phyloP scores from a whole-genome alignment of 2,329 filamentous ascomycete species.

The Pseudogymnoascus sp. region DNA sequence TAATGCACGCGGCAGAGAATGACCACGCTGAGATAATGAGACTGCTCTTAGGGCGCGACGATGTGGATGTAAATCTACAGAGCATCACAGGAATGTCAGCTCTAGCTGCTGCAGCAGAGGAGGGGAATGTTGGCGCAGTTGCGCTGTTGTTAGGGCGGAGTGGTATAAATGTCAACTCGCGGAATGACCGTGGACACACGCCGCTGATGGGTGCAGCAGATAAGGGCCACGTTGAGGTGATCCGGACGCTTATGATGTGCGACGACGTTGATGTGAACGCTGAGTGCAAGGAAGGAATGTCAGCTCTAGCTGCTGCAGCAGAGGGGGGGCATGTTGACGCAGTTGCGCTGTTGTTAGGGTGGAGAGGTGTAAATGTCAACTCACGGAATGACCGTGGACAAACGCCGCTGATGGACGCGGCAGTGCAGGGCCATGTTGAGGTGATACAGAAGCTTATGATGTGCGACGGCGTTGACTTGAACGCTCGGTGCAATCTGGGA shows the following conservation, averaged over 20 bases:
- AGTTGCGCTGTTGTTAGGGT: neutral
- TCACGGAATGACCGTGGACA: neutral
- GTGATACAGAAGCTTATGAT: neutral
- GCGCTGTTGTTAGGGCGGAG: neutral
- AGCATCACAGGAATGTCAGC: neutral
- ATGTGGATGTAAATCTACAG: neutral
- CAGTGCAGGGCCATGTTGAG: neutral
- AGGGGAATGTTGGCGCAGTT: neutral
- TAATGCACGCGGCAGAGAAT: neutral
- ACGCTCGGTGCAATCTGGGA: neutral
- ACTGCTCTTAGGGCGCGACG: neutral
- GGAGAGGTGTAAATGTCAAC: neutral
- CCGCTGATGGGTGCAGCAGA: neutral
- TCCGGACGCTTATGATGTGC: neutral
- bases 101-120: neutral
- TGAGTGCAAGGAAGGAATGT: neutral
- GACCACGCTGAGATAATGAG: neutral
- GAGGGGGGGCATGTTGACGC: neutral
- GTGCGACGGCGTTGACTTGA: neutral
- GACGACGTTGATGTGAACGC: neutral
- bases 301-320: neutral
- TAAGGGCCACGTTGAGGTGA: neutral
- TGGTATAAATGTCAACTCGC: neutral
- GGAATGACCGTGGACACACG: neutral
- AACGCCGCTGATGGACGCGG: neutral